phyloP scores from a whole-genome alignment of 2,329 filamentous ascomycete species.

The Elsinoe australis region DNA sequence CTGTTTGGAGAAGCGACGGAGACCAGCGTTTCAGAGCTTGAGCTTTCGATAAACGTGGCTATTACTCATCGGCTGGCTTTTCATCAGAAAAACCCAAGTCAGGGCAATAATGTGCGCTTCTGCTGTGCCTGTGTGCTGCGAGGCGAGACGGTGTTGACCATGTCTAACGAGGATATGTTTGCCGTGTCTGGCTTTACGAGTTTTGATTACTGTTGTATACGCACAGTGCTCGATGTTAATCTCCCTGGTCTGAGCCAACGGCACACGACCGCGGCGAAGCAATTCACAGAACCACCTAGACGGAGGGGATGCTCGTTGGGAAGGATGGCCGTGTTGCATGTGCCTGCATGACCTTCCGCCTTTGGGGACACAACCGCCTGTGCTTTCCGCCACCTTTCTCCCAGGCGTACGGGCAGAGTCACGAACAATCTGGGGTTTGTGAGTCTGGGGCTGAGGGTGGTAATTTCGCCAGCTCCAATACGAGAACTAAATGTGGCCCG shows the following conservation, averaged over 20 bases:
- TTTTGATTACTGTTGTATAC: neutral
- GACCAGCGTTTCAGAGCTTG: conserved; percentile 14
- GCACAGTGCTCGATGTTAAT: neutral
- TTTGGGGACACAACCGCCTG: neutral
- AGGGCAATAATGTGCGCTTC: no score
- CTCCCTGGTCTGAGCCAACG: neutral
- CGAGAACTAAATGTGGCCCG: neutral
- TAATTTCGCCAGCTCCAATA: neutral
- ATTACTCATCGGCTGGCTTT: no score
- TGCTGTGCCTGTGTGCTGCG: no score
- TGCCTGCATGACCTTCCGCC: neutral
- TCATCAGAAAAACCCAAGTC: no score
- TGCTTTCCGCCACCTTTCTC: neutral
- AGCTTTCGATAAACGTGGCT: no score
- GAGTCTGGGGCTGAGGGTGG: conserved; percentile 7
- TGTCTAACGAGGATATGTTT: no score
- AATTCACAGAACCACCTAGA: neutral
- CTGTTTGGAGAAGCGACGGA: conserved; percentile 8
- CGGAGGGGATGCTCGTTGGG: neutral
- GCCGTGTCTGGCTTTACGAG: conserved; percentile 1
- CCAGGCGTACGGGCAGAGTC: neutral
- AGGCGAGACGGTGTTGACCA: no score
- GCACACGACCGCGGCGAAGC: neutral
- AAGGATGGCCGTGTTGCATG: neutral
- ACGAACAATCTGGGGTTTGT: conserved; percentile 10